Evolutionary conservation across 75 land plant species (phyloP).

Genomic region (Ceratopteris richardii): DNA sequence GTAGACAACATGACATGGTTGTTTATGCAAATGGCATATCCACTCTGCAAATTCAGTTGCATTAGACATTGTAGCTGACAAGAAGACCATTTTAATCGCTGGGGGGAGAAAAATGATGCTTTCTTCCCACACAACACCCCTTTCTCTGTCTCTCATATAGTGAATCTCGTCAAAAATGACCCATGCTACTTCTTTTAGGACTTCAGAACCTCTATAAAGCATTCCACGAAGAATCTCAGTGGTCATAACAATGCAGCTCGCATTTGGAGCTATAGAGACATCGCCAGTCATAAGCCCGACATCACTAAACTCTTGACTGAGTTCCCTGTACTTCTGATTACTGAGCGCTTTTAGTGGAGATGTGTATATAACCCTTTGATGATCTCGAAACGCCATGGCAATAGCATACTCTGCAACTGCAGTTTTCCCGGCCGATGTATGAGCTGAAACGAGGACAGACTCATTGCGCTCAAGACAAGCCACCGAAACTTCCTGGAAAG

Average conservation of each 20-base stretch:
- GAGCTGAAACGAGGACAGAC: constrained; percentile 53
- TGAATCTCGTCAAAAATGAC: constrained; percentile 57
- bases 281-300: constrained; percentile 60
- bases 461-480: constrained; percentile 57
- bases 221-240: constrained; percentile 51
- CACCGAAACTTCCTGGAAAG: constrained; percentile 48
- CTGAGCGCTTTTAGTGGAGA: constrained; percentile 55
- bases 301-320: constrained; percentile 44
- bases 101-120: constrained; percentile 51
- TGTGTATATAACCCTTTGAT: constrained; percentile 50
- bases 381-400: constrained; percentile 52
- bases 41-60: constrained; percentile 59
- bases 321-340: constrained; percentile 56
- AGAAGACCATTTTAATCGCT: constrained; percentile 52
- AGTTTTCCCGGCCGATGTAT: constrained; percentile 54
- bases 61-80: constrained; percentile 56
- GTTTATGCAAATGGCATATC: constrained; percentile 45
- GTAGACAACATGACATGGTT: constrained; percentile 58
- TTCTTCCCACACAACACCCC: constrained; percentile 61
- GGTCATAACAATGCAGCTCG: constrained; percentile 49
- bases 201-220: constrained; percentile 55
- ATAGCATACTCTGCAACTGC: constrained; percentile 59
- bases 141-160: constrained; percentile 52
- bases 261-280: constrained; percentile 42
- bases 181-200: constrained; percentile 53